Evolutionary conservation across 306 rosid genomes (phyloP).

Genomic region (Cotoneaster glaucophyllus): DNA sequence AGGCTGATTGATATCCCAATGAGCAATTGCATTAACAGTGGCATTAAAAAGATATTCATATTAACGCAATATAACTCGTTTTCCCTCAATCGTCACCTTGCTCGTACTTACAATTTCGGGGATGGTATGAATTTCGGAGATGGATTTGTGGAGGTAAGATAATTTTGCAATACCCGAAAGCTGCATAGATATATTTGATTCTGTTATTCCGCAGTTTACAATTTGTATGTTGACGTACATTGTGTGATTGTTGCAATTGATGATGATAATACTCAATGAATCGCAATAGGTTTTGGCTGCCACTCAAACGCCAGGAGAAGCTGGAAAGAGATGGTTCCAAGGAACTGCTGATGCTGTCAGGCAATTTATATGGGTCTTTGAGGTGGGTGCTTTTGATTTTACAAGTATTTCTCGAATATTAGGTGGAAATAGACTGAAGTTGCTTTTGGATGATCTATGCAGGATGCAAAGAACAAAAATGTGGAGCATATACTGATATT

Average conservation of each 20-base stretch:
- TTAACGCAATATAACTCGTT: slow-evolving; percentile 79
- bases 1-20: slow-evolving; percentile 88
- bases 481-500: slow-evolving; percentile 77
- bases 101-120: slow-evolving; percentile 66
- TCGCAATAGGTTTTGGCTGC: slow-evolving; percentile 81
- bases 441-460: slow-evolving; percentile 8
- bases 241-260: neutral
- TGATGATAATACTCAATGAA: slow-evolving; percentile 3
- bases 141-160: slow-evolving; percentile 83
- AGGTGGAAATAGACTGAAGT: neutral
- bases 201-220: neutral
- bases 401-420: neutral
- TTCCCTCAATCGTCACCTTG: slow-evolving; percentile 87
- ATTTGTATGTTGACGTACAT: neutral
- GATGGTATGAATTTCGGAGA: slow-evolving; percentile 77
- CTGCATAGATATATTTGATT: neutral
- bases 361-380: slow-evolving; percentile 88
- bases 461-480: slow-evolving; percentile 91
- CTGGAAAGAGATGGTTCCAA: slow-evolving; percentile 91
- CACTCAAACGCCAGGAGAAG: slow-evolving; percentile 83
- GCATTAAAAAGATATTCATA: slow-evolving; percentile 75
- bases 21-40: slow-evolving; percentile 95
- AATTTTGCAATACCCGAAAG: neutral
- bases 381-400: slow-evolving; percentile 40
- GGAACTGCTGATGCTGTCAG: slow-evolving; percentile 98